Conservation (phyloP, 2,329 filamentous ascomycete genomes). For the Botrytis sinoallii region DNA sequence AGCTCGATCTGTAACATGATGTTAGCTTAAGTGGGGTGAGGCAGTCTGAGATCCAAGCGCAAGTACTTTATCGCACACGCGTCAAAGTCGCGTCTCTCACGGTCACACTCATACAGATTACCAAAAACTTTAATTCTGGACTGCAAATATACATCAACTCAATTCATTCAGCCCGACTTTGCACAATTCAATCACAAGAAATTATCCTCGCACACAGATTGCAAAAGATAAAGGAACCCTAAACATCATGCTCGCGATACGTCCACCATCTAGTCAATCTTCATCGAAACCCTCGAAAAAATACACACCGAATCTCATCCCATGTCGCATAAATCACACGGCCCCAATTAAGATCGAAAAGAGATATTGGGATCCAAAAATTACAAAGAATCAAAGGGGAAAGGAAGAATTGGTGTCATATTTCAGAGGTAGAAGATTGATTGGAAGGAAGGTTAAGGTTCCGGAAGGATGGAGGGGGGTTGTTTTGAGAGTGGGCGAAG, state of each 20-base stretch:
- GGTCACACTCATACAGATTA: not conserved
- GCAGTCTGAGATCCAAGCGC: not conserved
- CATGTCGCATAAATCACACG: conserved; percentile 15
- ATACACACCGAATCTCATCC: conserved; percentile 6
- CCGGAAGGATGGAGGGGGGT: conserved; percentile 12
- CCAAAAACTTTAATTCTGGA: not conserved
- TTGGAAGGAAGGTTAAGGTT: conserved; percentile 21
- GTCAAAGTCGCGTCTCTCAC: not conserved
- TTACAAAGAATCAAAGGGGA: not conserved
- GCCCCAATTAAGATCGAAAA: not conserved
- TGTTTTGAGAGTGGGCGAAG: not conserved
- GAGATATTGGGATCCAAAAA: conserved; percentile 14
- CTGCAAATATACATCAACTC: not conserved
- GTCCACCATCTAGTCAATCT: not conserved
- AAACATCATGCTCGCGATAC: conserved; percentile 10
- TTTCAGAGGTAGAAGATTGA: conserved; percentile 16
- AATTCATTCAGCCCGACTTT: not conserved
- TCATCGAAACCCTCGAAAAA: conserved; percentile 8
- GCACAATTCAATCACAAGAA: not conserved
- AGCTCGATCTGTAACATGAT: too few species aligned
- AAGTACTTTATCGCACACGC: not conserved
- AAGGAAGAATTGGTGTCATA: not conserved
- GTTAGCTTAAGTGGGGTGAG: too few species aligned
- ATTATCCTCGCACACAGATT: not conserved
- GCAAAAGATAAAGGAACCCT: not conserved